Evolutionary conservation across 345 rosid species (phyloP).

Genomic region (Pugionium cornutum): DNA sequence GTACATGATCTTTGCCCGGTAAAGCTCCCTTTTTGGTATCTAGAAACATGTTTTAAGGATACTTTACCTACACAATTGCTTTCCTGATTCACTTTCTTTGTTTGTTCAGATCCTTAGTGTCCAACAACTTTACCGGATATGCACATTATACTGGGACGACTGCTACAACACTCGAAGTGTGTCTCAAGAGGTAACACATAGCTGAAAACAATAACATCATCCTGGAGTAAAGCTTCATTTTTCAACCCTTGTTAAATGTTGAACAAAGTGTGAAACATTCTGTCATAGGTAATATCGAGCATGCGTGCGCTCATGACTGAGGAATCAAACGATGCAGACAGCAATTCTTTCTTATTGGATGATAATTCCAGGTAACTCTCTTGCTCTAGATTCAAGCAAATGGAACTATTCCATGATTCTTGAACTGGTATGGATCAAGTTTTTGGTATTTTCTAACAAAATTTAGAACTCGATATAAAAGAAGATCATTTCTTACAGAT

Average conservation of each 20-base stretch:
- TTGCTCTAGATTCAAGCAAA: background rate
- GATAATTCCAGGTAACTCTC: constrained; percentile 73
- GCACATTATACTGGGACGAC: constrained; percentile 96
- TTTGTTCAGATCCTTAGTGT: constrained; percentile 79
- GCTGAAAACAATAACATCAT: background rate
- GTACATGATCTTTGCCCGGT: constrained; percentile 95
- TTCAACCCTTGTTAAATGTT: constrained; percentile 9
- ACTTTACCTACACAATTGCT: background rate
- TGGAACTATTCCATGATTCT: background rate
- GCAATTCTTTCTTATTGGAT: constrained; percentile 92
- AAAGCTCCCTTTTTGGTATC: constrained; percentile 36
- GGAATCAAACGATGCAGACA: constrained; percentile 79
- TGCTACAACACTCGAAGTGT: constrained; percentile 96
- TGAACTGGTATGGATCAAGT: background rate
- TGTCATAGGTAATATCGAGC: constrained; percentile 82
- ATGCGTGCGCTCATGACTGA: constrained; percentile 98
- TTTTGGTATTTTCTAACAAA: background rate
- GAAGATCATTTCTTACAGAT: too few species aligned
- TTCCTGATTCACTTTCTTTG: constrained; percentile 24
- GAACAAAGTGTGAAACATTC: constrained; percentile 15
- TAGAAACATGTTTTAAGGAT: constrained; percentile 9
- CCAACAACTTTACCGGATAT: constrained; percentile 94
- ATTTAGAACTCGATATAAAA: too few species aligned
- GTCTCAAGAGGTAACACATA: constrained; percentile 61
- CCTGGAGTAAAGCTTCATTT: background rate